These are phyloP conservation scores for Saccharomycopsis javanensis DNA, from an alignment of 805 yeast species.

Conservation along the genomic window DNA sequence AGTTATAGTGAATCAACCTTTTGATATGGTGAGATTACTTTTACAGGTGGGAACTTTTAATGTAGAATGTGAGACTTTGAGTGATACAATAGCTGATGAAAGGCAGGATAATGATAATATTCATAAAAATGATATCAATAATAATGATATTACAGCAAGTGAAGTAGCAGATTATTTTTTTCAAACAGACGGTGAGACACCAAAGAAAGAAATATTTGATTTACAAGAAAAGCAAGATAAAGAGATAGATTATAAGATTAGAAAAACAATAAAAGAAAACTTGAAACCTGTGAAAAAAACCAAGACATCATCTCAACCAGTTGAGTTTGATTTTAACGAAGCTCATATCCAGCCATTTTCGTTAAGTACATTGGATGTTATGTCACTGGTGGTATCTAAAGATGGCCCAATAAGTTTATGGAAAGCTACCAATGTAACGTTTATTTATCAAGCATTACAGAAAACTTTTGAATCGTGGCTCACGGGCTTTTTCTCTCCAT, in stretches of 20 bases:
- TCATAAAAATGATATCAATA: no score
- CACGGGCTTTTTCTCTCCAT: conserved; percentile 76
- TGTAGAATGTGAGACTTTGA: conserved; percentile 8
- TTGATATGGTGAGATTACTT: conserved; percentile 70
- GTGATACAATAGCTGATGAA: no score
- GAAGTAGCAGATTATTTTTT: background rate
- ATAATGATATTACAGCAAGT: background rate
- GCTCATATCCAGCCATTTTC: conserved; percentile 45
- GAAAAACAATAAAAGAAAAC: background rate
- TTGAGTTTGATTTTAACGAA: conserved; percentile 1
- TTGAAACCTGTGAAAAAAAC: background rate
- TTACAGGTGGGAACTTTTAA: conserved; percentile 69
- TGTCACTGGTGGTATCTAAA: conserved; percentile 51
- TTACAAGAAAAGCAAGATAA: background rate
- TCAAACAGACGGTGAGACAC: background rate
- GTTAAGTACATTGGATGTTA: conserved; percentile 55
- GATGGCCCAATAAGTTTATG: conserved; percentile 67
- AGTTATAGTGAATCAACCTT: conserved; percentile 72
- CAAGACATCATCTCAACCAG: background rate
- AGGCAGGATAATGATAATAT: no score
- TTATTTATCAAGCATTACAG: conserved; percentile 63
- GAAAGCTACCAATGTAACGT: conserved; percentile 71
- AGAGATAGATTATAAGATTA: background rate
- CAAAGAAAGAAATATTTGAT: background rate
- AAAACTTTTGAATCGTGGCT: conserved; percentile 85